Base-by-base conservation (phyloP, 495 filamentous ascomycete genomes). In the Penicillium goetzii region DNA sequence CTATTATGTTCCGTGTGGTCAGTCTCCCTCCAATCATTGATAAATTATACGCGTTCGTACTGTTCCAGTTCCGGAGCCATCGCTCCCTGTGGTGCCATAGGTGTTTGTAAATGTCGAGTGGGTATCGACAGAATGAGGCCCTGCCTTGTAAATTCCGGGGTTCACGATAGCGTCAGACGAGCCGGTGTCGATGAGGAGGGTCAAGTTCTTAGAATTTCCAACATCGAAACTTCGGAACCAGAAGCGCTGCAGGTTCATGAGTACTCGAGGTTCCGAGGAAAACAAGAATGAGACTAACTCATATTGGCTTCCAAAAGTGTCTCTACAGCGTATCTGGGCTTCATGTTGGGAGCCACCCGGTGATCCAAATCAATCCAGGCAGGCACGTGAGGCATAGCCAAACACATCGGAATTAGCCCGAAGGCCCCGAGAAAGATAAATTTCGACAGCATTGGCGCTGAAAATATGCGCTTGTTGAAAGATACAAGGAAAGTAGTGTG, bases 91-190 rank as follows among this genome's bases (percentile, higher is more conserved):
- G 4, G 62, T 60, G 14, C 52, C 60, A 26, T 65, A 69, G 6
- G 43, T 43, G 28, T 57, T 61, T 5, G 45, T 56, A 30, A 69
- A 65, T 10, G 51, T 62, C 23, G 40, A 50, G 43, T 62, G 38
- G 17, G 51, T 58, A 33, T 51, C 53, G 15, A 51, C 40, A 2
- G 54, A 58, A 0, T 33, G 12, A 8, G 58, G 21, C 2, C 66
- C 51, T 43, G 23, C 11, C 23, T 52, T 59, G 34, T 65, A 68
- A 23, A 43, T 12, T 19, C 66, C 66, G 9, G 58, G 55, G 32
- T 65, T 68, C 10, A 68, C 14, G n/a, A 68, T 65, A 11, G 64
- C 28, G 51, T 68, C 65, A 12, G 61, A 43, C 0, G 61, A 68
- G 11, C 61, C 65, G 7, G 65, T 68, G 30, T 68, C 64, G 47